phyloP scores from a whole-genome alignment of 2,329 filamentous ascomycete genomes.

The Dactylella cylindrospora region DNA sequence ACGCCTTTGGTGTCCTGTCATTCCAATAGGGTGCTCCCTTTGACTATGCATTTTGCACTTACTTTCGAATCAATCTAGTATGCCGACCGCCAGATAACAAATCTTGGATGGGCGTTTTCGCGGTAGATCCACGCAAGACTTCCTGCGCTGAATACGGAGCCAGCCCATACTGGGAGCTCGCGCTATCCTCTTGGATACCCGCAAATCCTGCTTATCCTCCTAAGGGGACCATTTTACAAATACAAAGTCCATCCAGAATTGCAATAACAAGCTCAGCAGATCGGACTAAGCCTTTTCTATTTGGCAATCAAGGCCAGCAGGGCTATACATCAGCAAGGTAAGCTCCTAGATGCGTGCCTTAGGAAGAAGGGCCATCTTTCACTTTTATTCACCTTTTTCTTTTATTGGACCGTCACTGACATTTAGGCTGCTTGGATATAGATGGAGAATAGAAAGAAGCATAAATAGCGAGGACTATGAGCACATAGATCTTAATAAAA shows the following conservation, averaged over 20 bases:
- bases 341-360: too few species aligned
- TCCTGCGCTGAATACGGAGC: not conserved
- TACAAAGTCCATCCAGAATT: slow-evolving; percentile 10
- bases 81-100: slow-evolving; percentile 25
- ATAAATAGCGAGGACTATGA: slow-evolving; percentile 23
- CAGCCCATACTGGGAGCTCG: slow-evolving; percentile 10
- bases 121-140: slow-evolving; percentile 16
- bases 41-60: too few species aligned
- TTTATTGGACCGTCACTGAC: not conserved
- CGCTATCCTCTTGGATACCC: not conserved
- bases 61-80: slow-evolving; percentile 5
- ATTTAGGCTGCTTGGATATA: not conserved
- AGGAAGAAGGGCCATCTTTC: too few species aligned
- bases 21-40: too few species aligned
- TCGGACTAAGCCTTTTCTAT: slow-evolving; percentile 17
- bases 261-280: slow-evolving; percentile 14
- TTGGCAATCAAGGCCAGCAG: not conserved
- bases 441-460: slow-evolving; percentile 22
- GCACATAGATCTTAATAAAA: not conserved
- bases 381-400: not conserved
- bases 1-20: too few species aligned
- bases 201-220: slow-evolving; percentile 6
- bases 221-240: slow-evolving; percentile 13
- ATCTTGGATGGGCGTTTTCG: slow-evolving; percentile 29
- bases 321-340: slow-evolving; percentile 17